Percentiles rank a stretch among this genome's conserved stretches.
Evolutionary conservation across 306 rosid species (phyloP).

Genomic region (Casuarina equisetifolia): DNA sequence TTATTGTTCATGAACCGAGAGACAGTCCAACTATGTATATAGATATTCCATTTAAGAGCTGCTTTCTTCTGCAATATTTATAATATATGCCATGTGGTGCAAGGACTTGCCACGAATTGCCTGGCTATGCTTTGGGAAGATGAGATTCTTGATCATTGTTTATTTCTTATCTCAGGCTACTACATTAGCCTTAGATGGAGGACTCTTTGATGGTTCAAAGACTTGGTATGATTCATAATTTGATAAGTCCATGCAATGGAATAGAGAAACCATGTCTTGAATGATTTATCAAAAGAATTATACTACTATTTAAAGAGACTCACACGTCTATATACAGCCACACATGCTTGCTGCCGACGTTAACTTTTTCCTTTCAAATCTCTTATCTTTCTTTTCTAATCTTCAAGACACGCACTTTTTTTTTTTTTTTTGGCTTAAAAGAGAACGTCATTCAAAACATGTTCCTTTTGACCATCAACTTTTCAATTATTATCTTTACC

Average conservation of each 20-base stretch:
- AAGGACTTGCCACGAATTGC: background rate
- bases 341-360: no score
- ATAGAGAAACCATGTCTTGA: background rate
- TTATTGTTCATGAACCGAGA: constrained; percentile 22
- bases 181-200: background rate
- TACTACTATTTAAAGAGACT: no score
- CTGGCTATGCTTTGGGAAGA: background rate
- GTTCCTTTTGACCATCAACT: background rate
- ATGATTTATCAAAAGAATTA: no score
- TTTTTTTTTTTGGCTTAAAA: background rate
- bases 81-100: constrained; percentile 2
- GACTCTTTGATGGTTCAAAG: background rate
- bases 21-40: background rate
- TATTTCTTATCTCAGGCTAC: background rate
- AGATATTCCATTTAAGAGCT: background rate
- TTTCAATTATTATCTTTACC: background rate
- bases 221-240: background rate
- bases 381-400: background rate
- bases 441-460: background rate
- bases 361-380: background rate
- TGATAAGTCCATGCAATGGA: background rate
- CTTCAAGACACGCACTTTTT: background rate
- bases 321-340: no score
- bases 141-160: background rate
- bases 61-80: background rate